Conservation (phyloP, 805 yeast genomes). For the Kregervanrija pseudodelftensis region DNA sequence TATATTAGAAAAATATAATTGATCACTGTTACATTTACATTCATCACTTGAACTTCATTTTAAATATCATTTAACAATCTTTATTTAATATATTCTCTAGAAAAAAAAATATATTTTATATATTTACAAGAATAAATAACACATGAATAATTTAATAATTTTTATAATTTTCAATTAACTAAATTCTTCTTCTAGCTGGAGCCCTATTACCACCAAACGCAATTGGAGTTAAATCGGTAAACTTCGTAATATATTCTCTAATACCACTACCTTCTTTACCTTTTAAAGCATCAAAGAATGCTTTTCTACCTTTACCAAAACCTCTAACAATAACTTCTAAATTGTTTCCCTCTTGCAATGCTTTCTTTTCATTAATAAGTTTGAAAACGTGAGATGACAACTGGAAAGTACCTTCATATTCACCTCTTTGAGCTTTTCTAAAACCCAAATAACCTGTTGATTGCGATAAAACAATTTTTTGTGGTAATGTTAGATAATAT, state of each 20-base stretch:
- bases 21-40: no score
- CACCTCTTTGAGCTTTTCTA: conserved; percentile 83
- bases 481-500: conserved; percentile 73
- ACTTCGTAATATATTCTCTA: conserved; percentile 57
- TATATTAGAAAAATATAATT: no score
- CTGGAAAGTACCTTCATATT: conserved; percentile 89
- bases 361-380: conserved; percentile 50
- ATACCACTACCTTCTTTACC: conserved; percentile 82
- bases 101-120: no score
- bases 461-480: conserved; percentile 58
- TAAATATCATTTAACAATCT: no score
- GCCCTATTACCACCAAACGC: conserved; percentile 91
- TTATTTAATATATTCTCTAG: no score
- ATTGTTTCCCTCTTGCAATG: conserved; percentile 33
- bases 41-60: no score
- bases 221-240: conserved; percentile 74
- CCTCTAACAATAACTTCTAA: conserved; percentile 74
- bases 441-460: conserved; percentile 87
- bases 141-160: no score
- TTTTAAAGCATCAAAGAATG: conserved; percentile 72
- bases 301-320: conserved; percentile 85
- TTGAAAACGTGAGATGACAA: conserved; percentile 68
- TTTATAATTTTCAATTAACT: background rate
- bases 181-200: conserved; percentile 70
- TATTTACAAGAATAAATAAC: no score